Conservation (phyloP, 495 filamentous ascomycete genomes). For the Podospora pseudopauciseta region DNA sequence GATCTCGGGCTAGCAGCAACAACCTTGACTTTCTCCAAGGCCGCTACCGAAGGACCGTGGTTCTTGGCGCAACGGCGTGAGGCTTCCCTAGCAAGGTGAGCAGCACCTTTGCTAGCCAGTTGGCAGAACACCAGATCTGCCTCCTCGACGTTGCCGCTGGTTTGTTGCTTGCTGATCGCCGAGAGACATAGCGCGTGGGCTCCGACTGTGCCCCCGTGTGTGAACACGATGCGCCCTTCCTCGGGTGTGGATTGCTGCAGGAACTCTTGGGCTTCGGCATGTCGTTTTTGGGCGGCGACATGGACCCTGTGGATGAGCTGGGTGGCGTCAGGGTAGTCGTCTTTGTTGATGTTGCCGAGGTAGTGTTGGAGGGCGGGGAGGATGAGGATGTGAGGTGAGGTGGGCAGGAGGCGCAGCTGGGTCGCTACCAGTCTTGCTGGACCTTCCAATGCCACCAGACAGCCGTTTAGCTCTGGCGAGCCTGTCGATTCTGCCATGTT, state of each 20-base stretch:
- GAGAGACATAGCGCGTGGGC: slow-evolving; percentile 43
- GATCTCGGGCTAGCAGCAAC: not conserved
- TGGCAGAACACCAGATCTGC: slow-evolving; percentile 44
- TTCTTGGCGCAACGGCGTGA: not conserved
- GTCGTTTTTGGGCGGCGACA: slow-evolving; percentile 38
- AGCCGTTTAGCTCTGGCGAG: slow-evolving; percentile 34
- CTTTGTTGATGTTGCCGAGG: slow-evolving; percentile 21
- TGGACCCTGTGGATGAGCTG: slow-evolving; percentile 42
- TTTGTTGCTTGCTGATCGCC: slow-evolving; percentile 41
- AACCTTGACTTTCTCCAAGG: not conserved
- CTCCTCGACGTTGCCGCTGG: slow-evolving; percentile 37
- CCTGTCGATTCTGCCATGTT: slow-evolving; percentile 15
- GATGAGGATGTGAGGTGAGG: slow-evolving; percentile 46
- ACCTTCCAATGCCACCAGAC: slow-evolving; percentile 52
- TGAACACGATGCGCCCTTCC: slow-evolving; percentile 47
- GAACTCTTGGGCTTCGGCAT: slow-evolving; percentile 43
- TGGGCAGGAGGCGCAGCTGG: slow-evolving; percentile 50
- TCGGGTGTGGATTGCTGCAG: slow-evolving; percentile 36
- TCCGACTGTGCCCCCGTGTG: slow-evolving; percentile 48
- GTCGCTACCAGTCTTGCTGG: slow-evolving; percentile 45
- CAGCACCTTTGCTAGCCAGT: slow-evolving; percentile 40
- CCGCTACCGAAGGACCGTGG: not conserved
- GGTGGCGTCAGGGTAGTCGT: slow-evolving; percentile 33
- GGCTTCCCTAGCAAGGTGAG: not conserved
- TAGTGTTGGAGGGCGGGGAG: slow-evolving; percentile 43